Evolutionary conservation across 331 rosid species (phyloP).

Genomic region (Quercus tomentella): DNA sequence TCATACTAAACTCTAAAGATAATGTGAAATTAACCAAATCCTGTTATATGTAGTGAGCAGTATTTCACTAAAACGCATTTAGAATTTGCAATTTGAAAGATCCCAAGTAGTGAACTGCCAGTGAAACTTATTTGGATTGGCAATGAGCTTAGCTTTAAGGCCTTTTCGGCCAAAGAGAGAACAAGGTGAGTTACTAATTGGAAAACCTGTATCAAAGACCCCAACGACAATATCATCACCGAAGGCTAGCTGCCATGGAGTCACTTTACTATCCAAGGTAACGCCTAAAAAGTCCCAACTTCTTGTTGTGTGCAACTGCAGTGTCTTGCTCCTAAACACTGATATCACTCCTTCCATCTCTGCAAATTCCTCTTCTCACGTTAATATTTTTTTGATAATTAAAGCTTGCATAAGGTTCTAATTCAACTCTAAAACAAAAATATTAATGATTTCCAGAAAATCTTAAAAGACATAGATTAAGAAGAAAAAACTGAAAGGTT

Average conservation of each 20-base stretch:
- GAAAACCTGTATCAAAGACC: conserved; percentile 50
- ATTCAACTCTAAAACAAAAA: background rate
- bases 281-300: conserved; percentile 63
- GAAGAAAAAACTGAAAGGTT: background rate
- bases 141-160: background rate
- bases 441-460: background rate
- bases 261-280: conserved; percentile 17
- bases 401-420: background rate
- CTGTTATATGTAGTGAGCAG: too few species aligned
- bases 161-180: background rate
- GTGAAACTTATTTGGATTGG: background rate
- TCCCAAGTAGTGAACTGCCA: background rate
- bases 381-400: background rate
- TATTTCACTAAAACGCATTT: too few species aligned
- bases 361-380: conserved; percentile 18
- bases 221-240: conserved; percentile 45
- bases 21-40: too few species aligned
- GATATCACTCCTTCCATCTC: conserved; percentile 55
- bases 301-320: conserved; percentile 48
- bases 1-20: too few species aligned
- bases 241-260: conserved; percentile 25
- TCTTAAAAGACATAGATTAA: background rate
- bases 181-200: background rate
- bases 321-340: conserved; percentile 40
- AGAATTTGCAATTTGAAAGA: too few species aligned